Evolutionary conservation across 73 alveolate genomes (phyloP).

Genomic region (Paramecium tetraurelia): DNA sequence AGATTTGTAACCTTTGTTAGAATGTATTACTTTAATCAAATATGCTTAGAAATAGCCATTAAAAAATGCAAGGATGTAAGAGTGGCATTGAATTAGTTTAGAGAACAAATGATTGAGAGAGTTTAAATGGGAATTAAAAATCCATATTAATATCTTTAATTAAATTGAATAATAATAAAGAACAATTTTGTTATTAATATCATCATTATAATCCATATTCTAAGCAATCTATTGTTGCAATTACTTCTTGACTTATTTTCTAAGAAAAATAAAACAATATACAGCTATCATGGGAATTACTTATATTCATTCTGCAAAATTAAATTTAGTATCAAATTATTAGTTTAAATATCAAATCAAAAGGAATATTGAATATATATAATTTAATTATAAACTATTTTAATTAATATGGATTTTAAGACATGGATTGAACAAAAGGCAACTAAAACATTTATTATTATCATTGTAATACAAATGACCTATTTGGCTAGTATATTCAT

Average conservation of each 20-base stretch:
- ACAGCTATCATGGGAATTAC: background rate
- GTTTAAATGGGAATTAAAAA: constrained; percentile 53
- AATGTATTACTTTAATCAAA: background rate
- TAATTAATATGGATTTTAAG: constrained; percentile 23
- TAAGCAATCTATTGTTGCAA: background rate
- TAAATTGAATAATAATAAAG: constrained; percentile 24
- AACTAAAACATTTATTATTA: background rate
- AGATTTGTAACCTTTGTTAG: constrained; percentile 55
- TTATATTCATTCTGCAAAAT: background rate
- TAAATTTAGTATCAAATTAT: background rate
- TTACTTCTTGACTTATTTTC: background rate
- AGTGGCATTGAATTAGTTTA: constrained; percentile 57
- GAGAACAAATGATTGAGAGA: constrained; percentile 60
- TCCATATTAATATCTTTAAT: constrained; percentile 58
- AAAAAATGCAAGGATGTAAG: constrained; percentile 60
- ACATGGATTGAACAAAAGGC: constrained; percentile 37
- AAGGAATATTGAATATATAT: background rate
- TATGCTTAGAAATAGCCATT: constrained; percentile 53
- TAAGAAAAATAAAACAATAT: background rate
- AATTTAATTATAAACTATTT: background rate
- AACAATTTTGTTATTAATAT: background rate
- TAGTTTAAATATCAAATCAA: background rate
- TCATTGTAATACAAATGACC: background rate
- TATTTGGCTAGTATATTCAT: background rate
- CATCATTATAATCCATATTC: background rate